These are phyloP conservation scores for Phialophora tarda DNA, from an alignment of 2,329 filamentous ascomycete species.

Conservation along the genomic window DNA sequence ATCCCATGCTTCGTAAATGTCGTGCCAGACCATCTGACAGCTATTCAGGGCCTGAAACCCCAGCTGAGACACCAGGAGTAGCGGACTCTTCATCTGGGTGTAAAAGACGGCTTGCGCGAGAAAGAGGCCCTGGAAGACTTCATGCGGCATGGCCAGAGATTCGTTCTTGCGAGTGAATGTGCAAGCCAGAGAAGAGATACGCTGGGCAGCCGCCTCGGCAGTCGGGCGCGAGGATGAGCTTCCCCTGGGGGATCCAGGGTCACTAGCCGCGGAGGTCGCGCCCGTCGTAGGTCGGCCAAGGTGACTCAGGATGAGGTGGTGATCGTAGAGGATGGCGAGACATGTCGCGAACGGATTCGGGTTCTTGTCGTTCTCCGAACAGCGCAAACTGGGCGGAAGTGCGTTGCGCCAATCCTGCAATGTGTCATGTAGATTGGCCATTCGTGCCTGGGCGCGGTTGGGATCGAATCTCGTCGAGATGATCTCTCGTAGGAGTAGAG, in stretches of 20 bases:
- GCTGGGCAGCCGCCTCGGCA: conserved; percentile 19
- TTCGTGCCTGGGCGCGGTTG: conserved; percentile 19
- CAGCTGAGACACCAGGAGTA: conserved; percentile 5
- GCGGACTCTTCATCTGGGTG: conserved; percentile 21
- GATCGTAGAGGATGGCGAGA: conserved; percentile 21
- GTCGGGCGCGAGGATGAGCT: conserved; percentile 5
- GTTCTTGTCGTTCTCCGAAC: conserved; percentile 12
- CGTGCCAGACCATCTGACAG: conserved; percentile 22
- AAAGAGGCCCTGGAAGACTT: conserved; percentile 24
- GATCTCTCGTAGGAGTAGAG: conserved; percentile 20
- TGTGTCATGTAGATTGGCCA: conserved; percentile 18
- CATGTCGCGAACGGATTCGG: conserved; percentile 20
- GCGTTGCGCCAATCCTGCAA: conserved; percentile 18
- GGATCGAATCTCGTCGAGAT: conserved; percentile 23
- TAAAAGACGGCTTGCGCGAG: conserved; percentile 25
- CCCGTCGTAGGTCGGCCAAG: conserved; percentile 11
- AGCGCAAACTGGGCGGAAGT: conserved; percentile 14
- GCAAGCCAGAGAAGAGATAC: conserved; percentile 17
- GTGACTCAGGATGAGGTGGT: conserved; percentile 16
- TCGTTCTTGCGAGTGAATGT: conserved; percentile 14
- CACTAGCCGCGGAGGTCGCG: conserved; percentile 7
- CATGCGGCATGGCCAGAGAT: conserved; percentile 22
- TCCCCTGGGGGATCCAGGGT: conserved; percentile 5
- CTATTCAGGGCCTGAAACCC: conserved; percentile 17
- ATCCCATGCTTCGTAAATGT: conserved; percentile 19